Evolutionary conservation across 2,329 filamentous ascomycete species (phyloP), one percentile per base, ranked within the genome.

Genomic region (Hymenoscyphus albidus): DNA sequence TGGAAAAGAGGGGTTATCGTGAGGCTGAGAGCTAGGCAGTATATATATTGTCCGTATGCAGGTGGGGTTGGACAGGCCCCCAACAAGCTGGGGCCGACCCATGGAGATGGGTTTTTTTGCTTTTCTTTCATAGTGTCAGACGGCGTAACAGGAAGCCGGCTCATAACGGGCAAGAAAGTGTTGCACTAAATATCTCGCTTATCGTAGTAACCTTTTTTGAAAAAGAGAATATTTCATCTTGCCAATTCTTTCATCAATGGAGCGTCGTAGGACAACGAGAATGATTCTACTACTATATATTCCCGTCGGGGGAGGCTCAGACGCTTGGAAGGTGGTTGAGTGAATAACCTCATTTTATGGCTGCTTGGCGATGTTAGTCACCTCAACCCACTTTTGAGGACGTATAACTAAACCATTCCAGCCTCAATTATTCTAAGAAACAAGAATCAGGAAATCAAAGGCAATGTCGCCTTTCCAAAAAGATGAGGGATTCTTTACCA

Each of bases 401-500:
- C 27, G 27, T 44, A n/a, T 44, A n/a, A 44, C 42, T 44, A n/a
- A 44, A n/a, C 42, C 5, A n/a, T 44, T n/a, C 16, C 5, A 44
- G 16, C 4, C 42, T 44, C 42, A 12, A 44, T 44, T 35, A 57
- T 14, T 35, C 10, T 16, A 38, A 35, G 2, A 55, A 61, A 61
- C 59, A 61, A 61, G 14, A 61, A 48, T 61, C 35, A 2, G n/a
- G 54, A 55, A 51, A 55, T 63, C 3, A 63, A 55, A n/a, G 39
- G 62, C 38, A 13, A 65, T 65, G 64, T 10, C 59, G 42, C 59
- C 42, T 61, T 61, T 61, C 42, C 59, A 61, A 55, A 62, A 56
- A 59, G 62, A 66, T 1, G 35, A 57, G 5, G 61, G 66, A 18
- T 63, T 69, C 14, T 69, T 67, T 54, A 67, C 64, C 13, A 31